Evolutionary conservation across 2,329 filamentous ascomycete species (phyloP).

Genomic region (Fusarium liriodendri): DNA sequence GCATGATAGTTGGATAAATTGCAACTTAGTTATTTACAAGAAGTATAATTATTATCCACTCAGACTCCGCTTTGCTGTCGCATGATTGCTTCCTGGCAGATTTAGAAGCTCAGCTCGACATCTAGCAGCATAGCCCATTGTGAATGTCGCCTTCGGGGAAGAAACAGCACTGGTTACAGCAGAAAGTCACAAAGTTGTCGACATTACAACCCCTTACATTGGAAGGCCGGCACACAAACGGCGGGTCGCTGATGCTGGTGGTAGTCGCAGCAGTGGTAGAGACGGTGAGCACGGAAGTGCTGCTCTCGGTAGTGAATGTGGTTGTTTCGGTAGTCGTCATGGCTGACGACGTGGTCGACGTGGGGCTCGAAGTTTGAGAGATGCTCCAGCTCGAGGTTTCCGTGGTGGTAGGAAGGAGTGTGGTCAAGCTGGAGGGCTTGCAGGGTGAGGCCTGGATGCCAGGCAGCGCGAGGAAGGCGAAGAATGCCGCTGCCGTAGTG

Average conservation of each 20-base stretch:
- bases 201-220: neutral
- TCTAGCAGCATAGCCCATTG: neutral
- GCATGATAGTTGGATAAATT: neutral
- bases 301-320: neutral
- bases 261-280: neutral
- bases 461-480: neutral
- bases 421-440: neutral
- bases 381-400: neutral
- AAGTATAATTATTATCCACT: neutral
- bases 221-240: neutral
- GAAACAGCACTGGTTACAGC: neutral
- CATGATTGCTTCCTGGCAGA: neutral
- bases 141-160: neutral
- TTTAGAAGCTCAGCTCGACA: neutral
- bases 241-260: neutral
- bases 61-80: neutral
- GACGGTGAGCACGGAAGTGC: neutral
- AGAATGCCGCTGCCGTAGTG: neutral
- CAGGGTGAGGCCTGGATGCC: neutral
- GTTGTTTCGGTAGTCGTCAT: neutral
- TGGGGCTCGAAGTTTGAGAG: neutral
- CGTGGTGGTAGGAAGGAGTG: neutral
- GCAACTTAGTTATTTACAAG: neutral
- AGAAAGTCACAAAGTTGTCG: neutral
- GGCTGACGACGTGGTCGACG: neutral